Percentiles rank a stretch among this genome's conserved stretches.
These are phyloP conservation scores for Penicillium crustosum DNA, from an alignment of 2,329 filamentous ascomycete species.

Conservation along the genomic window DNA sequence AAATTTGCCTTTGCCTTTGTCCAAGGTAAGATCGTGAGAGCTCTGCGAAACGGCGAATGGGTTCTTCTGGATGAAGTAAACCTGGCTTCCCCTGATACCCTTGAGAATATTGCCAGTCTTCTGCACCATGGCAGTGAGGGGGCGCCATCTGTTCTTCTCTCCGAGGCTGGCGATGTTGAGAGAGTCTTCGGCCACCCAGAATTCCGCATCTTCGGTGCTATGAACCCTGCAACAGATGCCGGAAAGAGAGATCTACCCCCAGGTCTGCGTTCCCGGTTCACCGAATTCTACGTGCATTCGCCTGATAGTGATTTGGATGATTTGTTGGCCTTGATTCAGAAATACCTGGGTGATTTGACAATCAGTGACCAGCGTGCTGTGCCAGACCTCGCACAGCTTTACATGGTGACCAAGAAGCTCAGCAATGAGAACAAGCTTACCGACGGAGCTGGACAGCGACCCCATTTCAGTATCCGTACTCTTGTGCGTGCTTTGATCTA, in stretches of 20 bases:
- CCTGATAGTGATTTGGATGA: constrained; percentile 86
- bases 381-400: constrained; percentile 80
- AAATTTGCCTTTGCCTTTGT: constrained; percentile 94
- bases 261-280: constrained; percentile 87
- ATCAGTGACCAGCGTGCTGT: constrained; percentile 71
- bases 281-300: constrained; percentile 89
- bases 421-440: constrained; percentile 81
- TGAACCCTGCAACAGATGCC: constrained; percentile 98
- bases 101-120: constrained; percentile 90
- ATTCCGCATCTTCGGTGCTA: constrained; percentile 95
- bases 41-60: constrained; percentile 95
- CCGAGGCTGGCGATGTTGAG: constrained; percentile 91
- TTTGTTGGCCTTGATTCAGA: constrained; percentile 80
- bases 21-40: constrained; percentile 93
- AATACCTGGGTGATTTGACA: constrained; percentile 74
- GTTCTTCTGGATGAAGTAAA: constrained; percentile 97
- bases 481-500: constrained; percentile 88
- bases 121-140: constrained; percentile 70
- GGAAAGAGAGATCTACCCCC: constrained; percentile 92
- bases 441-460: constrained; percentile 92
- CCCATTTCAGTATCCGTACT: constrained; percentile 94
- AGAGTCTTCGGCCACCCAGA: constrained; percentile 84
- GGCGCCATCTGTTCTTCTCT: constrained; percentile 79
- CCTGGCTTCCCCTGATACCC: constrained; percentile 85
- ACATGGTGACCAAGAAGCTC: constrained; percentile 80